These are phyloP conservation scores for Aaosphaeria pasadenensis DNA, from an alignment of 2,329 filamentous ascomycete genomes.

Conservation along the genomic window DNA sequence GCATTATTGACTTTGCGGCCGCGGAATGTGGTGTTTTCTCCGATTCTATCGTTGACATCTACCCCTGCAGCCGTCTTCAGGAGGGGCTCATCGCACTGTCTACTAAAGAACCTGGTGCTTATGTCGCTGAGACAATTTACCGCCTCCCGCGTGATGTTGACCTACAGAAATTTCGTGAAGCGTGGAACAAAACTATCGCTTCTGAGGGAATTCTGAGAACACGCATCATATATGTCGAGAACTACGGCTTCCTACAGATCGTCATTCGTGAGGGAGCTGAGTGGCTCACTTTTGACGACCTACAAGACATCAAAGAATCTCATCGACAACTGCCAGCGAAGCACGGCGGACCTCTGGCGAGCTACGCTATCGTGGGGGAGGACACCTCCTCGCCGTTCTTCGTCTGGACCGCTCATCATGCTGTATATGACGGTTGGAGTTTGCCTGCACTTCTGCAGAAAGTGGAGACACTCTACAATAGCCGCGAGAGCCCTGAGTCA, in stretches of 20 bases:
- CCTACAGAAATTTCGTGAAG: slow-evolving; percentile 37
- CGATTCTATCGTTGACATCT: slow-evolving; percentile 27
- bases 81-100: slow-evolving; percentile 31
- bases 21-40: slow-evolving; percentile 23
- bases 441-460: slow-evolving; percentile 22
- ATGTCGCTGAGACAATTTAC: slow-evolving; percentile 40
- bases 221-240: slow-evolving; percentile 32
- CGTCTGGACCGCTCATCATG: slow-evolving; percentile 36
- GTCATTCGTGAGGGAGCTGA: slow-evolving; percentile 19
- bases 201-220: slow-evolving; percentile 48
- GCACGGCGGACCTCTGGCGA: slow-evolving; percentile 23
- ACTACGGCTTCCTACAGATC: slow-evolving; percentile 32
- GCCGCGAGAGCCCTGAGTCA: slow-evolving; percentile 3
- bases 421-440: slow-evolving; percentile 37
- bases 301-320: slow-evolving; percentile 22
- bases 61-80: slow-evolving; percentile 30
- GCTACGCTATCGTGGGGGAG: slow-evolving; percentile 20
- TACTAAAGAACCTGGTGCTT: slow-evolving; percentile 28
- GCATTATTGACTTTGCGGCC: slow-evolving; percentile 22
- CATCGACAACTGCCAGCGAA: slow-evolving; percentile 26
- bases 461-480: slow-evolving; percentile 21
- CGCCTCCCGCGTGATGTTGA: slow-evolving; percentile 28
- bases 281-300: slow-evolving; percentile 15
- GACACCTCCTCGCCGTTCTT: slow-evolving; percentile 17
- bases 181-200: slow-evolving; percentile 46